Conservation (phyloP, 495 filamentous ascomycete species). For the Viridothelium virens region DNA sequence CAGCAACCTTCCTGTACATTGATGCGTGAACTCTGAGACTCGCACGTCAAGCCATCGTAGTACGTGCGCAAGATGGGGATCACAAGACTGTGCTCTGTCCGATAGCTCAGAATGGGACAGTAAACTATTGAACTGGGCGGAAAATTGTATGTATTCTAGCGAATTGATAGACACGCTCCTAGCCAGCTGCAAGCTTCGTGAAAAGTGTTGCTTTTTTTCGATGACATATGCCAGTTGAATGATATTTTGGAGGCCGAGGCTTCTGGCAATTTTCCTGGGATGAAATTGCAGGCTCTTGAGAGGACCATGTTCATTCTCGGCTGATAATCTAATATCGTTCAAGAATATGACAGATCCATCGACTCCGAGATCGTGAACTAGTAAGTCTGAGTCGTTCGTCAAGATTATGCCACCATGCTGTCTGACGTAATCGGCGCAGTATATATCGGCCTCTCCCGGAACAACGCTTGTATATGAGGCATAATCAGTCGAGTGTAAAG, state of each 20-base stretch:
- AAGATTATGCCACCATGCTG: slow-evolving; percentile 45
- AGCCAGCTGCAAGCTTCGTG: background rate
- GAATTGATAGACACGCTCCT: background rate
- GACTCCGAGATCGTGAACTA: slow-evolving; percentile 56
- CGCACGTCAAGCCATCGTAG: slow-evolving; percentile 40
- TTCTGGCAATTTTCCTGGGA: slow-evolving; percentile 9
- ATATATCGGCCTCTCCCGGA: slow-evolving; percentile 63
- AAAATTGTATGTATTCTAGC: background rate
- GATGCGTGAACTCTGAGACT: slow-evolving; percentile 40
- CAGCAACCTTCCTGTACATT: slow-evolving; percentile 29
- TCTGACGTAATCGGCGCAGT: slow-evolving; percentile 53
- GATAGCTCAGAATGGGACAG: slow-evolving; percentile 28
- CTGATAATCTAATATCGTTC: slow-evolving; percentile 21
- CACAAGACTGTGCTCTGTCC: background rate
- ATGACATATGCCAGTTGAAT: slow-evolving; percentile 11
- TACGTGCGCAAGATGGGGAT: slow-evolving; percentile 37
- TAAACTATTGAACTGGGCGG: background rate
- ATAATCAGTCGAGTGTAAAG: slow-evolving; percentile 43
- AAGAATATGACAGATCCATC: slow-evolving; percentile 54
- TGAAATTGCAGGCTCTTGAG: slow-evolving; percentile 25
- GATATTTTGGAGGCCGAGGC: slow-evolving; percentile 7
- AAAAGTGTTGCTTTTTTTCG: slow-evolving; percentile 1
- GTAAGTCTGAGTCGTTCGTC: slow-evolving; percentile 68
- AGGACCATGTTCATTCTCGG: slow-evolving; percentile 26
- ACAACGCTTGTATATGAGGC: slow-evolving; percentile 47